Percentiles rank a stretch among this genome's conserved stretches.
Conservation (phyloP, 768 basidiomycete genomes). For the Amanita pseudoporphyria region DNA sequence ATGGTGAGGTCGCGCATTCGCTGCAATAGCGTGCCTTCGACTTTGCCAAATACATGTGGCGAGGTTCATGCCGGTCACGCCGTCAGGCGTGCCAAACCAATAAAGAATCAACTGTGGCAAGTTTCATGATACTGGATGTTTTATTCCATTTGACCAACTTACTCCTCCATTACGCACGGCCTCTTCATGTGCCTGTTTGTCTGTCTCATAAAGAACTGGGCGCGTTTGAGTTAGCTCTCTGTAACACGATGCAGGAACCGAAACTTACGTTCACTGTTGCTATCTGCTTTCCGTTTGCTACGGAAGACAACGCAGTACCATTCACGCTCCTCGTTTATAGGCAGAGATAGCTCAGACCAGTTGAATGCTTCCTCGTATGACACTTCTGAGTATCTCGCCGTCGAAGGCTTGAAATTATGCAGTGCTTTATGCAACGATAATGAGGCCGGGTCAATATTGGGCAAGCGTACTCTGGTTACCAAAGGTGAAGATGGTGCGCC, state of each 20-base stretch:
- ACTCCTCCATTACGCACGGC: constrained; percentile 83
- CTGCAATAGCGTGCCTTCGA: constrained; percentile 71
- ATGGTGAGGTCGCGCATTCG: constrained; percentile 74
- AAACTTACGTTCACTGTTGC: constrained; percentile 57
- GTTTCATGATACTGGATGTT: no score
- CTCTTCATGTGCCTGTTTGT: constrained; percentile 85
- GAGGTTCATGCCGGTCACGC: constrained; percentile 71
- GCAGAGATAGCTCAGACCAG: constrained; percentile 66
- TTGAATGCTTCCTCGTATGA: constrained; percentile 81
- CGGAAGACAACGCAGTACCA: constrained; percentile 94
- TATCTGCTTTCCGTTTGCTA: constrained; percentile 61
- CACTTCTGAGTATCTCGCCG: constrained; percentile 46
- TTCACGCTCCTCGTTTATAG: constrained; percentile 64
- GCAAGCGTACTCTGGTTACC: constrained; percentile 66
- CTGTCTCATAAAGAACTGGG: constrained; percentile 82
- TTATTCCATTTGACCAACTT: constrained; percentile 26
- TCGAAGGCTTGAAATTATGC: constrained; percentile 60
- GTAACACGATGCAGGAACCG: constrained; percentile 9
- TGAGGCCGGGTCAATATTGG: constrained; percentile 78
- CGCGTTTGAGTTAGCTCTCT: constrained; percentile 1
- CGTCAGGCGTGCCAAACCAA: constrained; percentile 86
- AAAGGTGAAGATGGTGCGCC: constrained; percentile 30
- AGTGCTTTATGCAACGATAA: constrained; percentile 80
- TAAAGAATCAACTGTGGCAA: constrained; percentile 65
- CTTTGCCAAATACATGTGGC: constrained; percentile 97